A percentile compares a stretch with the other conserved stretches of the same genome.
phyloP scores from a whole-genome alignment of 768 basidiomycete genomes.

The Termitomyces titanicus region DNA sequence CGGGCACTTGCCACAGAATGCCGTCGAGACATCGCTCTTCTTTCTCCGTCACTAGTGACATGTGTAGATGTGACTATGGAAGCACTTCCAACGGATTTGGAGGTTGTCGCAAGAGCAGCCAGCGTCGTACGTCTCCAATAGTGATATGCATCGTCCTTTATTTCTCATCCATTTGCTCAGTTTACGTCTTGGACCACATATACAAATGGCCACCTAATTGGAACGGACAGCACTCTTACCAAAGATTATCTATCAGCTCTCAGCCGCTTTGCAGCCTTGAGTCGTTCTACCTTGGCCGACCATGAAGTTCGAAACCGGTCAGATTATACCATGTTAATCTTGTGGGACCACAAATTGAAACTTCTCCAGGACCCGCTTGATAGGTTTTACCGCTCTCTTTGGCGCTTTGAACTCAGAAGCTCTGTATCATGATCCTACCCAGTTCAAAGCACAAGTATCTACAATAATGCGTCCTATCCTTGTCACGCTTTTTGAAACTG shows the following conservation, averaged over 20 bases:
- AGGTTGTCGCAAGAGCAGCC: slow-evolving; percentile 73
- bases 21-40: slow-evolving; percentile 72
- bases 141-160: neutral
- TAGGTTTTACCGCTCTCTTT: slow-evolving; percentile 81
- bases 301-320: slow-evolving; percentile 75
- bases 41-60: slow-evolving; percentile 66
- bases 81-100: slow-evolving; percentile 60
- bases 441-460: slow-evolving; percentile 70
- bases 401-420: slow-evolving; percentile 84
- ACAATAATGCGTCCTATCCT: slow-evolving; percentile 72
- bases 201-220: slow-evolving; percentile 81
- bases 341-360: slow-evolving; percentile 1
- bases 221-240: slow-evolving; percentile 69
- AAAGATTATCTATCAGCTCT: slow-evolving; percentile 68
- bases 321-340: slow-evolving; percentile 3
- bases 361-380: slow-evolving; percentile 65
- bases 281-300: slow-evolving; percentile 52
- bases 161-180: slow-evolving; percentile 31
- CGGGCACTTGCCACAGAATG: slow-evolving; percentile 85
- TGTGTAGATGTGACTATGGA: slow-evolving; percentile 57
- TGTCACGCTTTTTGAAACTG: slow-evolving; percentile 59
- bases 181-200: slow-evolving; percentile 92
- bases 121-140: slow-evolving; percentile 58
- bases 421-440: slow-evolving; percentile 64
- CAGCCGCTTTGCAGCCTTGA: slow-evolving; percentile 58